phyloP scores from a whole-genome alignment of 495 filamentous ascomycete species.

The Lasiosphaeriaceae sp. region DNA sequence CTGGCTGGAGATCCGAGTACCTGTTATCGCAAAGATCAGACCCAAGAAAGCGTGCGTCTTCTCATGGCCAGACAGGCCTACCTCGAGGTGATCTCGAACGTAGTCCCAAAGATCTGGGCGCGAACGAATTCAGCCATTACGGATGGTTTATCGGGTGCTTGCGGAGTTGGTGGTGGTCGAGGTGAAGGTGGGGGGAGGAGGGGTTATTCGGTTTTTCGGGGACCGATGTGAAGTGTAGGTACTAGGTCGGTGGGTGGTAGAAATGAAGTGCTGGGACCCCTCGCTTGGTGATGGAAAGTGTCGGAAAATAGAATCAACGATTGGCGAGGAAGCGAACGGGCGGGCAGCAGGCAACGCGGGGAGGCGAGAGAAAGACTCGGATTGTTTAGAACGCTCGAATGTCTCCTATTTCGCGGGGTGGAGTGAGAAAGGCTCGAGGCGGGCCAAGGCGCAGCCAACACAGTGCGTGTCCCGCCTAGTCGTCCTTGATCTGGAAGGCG shows the following conservation, averaged over 20 bases:
- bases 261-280: neutral
- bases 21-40: conserved; percentile 40
- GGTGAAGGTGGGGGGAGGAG: conserved; percentile 8
- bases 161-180: conserved; percentile 2
- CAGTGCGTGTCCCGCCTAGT: no score
- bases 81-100: conserved; percentile 99
- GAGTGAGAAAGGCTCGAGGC: neutral
- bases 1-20: conserved; percentile 96
- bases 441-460: neutral
- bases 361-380: neutral
- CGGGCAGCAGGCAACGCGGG: neutral
- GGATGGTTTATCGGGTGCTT: conserved; percentile 10
- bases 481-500: neutral
- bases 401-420: neutral
- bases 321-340: neutral
- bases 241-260: no score
- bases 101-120: conserved; percentile 98
- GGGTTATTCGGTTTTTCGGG: conserved; percentile 8
- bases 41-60: conserved; percentile 8
- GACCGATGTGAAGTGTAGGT: no score
- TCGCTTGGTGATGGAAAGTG: neutral
- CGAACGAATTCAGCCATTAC: conserved; percentile 97
- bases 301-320: neutral
- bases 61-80: conserved; percentile 38
- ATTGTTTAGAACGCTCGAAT: neutral